These are phyloP conservation scores for Leptosphaerulina australis DNA, from an alignment of 2,329 filamentous ascomycete genomes.

Conservation along the genomic window DNA sequence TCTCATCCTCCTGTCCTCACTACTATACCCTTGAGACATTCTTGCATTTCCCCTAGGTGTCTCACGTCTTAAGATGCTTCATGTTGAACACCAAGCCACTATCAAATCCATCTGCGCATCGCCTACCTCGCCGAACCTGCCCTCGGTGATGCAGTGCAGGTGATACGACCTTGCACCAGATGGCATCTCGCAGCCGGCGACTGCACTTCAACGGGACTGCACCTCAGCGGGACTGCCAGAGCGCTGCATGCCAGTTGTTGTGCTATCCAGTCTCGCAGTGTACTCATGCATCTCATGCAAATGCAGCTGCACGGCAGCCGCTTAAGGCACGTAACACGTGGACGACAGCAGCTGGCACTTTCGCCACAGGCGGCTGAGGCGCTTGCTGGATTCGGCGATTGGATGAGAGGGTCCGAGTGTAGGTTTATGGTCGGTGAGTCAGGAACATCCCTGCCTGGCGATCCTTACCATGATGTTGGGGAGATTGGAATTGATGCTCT, in stretches of 20 bases:
- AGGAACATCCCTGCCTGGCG: constrained; percentile 12
- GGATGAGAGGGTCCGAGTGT: background rate
- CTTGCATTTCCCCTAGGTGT: constrained; percentile 1
- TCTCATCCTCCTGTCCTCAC: background rate
- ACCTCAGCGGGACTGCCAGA: constrained; percentile 6
- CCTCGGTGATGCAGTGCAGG: constrained; percentile 21
- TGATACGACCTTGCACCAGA: constrained; percentile 32
- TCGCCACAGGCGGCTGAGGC: constrained; percentile 19
- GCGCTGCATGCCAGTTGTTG: constrained; percentile 9
- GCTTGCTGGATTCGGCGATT: constrained; percentile 14
- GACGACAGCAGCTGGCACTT: constrained; percentile 15
- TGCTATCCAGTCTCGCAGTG: constrained; percentile 13
- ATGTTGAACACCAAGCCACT: constrained; percentile 10
- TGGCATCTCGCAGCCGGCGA: constrained; percentile 22
- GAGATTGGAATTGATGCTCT: constrained; percentile 8
- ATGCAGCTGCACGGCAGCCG: constrained; percentile 17
- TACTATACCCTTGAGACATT: background rate
- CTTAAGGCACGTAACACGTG: constrained; percentile 28
- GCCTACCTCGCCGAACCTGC: constrained; percentile 28
- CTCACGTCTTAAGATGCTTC: background rate
- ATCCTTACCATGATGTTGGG: constrained; percentile 15
- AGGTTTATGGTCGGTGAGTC: constrained; percentile 1
- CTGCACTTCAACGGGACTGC: too few species aligned
- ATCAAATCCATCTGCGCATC: constrained; percentile 7
- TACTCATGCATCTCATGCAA: constrained; percentile 12